phyloP scores from a whole-genome alignment of 306 rosid species.

The Ammopiptanthus mongolicus region DNA sequence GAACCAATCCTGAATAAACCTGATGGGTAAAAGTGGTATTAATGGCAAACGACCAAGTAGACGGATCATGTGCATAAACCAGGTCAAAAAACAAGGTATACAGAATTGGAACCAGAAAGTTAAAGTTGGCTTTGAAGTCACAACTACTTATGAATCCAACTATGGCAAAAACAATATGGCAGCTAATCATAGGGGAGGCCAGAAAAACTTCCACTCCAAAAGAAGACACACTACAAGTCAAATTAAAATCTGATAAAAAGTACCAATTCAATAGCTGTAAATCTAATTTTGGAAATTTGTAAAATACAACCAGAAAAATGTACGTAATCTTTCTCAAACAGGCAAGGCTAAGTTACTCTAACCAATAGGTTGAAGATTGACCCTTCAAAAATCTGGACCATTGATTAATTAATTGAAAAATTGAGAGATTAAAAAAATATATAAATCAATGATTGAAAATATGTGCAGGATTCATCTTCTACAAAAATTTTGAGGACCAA shows the following conservation, averaged over 20 bases:
- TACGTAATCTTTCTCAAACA: not conserved
- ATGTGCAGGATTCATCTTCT: no score
- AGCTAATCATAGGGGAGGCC: not conserved
- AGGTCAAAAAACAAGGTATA: not conserved
- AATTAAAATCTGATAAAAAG: not conserved
- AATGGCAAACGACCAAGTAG: not conserved
- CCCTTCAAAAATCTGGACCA: no score
- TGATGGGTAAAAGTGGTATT: not conserved
- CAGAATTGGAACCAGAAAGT: not conserved
- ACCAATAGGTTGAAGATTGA: no score
- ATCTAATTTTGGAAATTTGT: not conserved
- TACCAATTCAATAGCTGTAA: not conserved
- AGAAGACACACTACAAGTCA: not conserved
- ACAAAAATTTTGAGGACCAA: no score
- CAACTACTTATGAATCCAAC: not conserved
- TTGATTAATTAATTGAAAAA: no score
- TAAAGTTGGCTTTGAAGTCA: not conserved
- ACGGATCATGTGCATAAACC: not conserved
- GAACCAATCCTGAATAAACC: conserved; percentile 1
- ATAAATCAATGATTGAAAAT: no score
- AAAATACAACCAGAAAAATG: not conserved
- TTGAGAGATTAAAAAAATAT: no score
- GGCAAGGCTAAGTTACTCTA: no score
- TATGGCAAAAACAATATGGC: not conserved
- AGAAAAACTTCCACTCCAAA: not conserved